A percentile compares a stretch with the other conserved stretches of the same genome.
phyloP scores from a whole-genome alignment of 495 filamentous ascomycete genomes.

The Penicillium egyptiacum region DNA sequence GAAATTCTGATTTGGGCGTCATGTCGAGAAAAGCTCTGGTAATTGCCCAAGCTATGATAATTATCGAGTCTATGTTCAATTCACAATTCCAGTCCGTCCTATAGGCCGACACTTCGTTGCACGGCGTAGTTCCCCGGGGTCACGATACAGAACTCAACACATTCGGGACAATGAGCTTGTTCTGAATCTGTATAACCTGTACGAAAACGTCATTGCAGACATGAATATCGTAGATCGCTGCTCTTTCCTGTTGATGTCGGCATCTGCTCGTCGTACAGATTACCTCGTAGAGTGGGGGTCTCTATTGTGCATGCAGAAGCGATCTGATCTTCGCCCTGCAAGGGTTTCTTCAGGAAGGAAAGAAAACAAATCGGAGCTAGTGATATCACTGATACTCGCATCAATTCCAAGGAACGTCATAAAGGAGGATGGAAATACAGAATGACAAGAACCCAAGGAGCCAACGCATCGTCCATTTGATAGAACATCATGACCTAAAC shows the following conservation, averaged over 20 bases:
- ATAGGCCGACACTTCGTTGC: conserved; percentile 19
- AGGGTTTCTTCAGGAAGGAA: background rate
- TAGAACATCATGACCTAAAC: conserved; percentile 8
- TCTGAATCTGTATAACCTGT: background rate
- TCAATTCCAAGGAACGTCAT: background rate
- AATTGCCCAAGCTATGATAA: background rate
- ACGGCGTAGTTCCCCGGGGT: conserved; percentile 4
- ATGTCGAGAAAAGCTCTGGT: background rate
- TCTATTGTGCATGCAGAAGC: background rate
- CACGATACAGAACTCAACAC: conserved; percentile 2
- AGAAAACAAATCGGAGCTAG: background rate
- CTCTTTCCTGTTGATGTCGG: background rate
- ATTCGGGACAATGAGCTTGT: conserved; percentile 4
- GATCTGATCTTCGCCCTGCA: background rate
- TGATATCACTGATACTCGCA: background rate
- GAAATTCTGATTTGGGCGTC: conserved; percentile 20
- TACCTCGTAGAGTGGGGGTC: background rate
- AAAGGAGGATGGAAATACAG: background rate
- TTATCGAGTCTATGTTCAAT: background rate
- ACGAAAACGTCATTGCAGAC: background rate
- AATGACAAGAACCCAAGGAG: background rate
- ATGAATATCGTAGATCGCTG: background rate
- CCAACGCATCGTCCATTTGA: conserved; percentile 11
- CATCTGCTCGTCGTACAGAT: background rate
- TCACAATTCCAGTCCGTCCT: conserved; percentile 19